Evolutionary conservation across 805 yeast species (phyloP).

Genomic region (Yamadazyma paraphyllophila): DNA sequence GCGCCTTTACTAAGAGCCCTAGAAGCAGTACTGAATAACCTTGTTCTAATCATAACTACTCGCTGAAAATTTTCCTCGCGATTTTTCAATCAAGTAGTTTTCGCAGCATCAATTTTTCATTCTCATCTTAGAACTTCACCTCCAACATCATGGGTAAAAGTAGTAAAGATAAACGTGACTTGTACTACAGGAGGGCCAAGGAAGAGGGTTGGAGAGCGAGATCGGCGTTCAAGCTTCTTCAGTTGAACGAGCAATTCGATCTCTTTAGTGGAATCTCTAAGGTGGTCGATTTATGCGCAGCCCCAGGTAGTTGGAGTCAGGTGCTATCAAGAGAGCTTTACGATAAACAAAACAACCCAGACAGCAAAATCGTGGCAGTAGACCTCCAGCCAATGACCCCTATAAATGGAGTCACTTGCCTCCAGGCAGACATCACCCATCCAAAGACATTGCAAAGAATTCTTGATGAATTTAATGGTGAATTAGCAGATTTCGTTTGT

Average conservation of each 20-base stretch:
- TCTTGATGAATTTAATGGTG: constrained; percentile 80
- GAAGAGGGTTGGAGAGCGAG: constrained; percentile 98
- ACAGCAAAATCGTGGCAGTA: constrained; percentile 84
- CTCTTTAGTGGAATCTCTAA: constrained; percentile 69
- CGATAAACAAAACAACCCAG: constrained; percentile 36
- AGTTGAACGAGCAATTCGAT: constrained; percentile 86
- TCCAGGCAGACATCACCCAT: constrained; percentile 97
- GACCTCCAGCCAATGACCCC: constrained; percentile 98
- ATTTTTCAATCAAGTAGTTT: background rate
- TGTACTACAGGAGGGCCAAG: constrained; percentile 89
- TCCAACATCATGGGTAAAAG: constrained; percentile 74
- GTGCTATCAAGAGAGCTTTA: constrained; percentile 74
- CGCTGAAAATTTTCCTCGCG: constrained; percentile 6
- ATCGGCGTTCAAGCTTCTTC: constrained; percentile 91
- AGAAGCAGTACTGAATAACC: constrained; percentile 13
- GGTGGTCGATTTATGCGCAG: constrained; percentile 97
- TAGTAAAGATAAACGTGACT: constrained; percentile 90
- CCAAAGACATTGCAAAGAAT: constrained; percentile 82
- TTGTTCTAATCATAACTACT: constrained; percentile 4
- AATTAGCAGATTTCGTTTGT: constrained; percentile 91
- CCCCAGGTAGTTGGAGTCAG: constrained; percentile 97
- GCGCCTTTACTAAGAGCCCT: background rate
- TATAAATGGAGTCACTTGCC: constrained; percentile 80
- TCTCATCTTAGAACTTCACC: constrained; percentile 4
- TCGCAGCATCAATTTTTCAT: background rate